Percentiles rank a stretch among this genome's conserved stretches.
Conservation (phyloP, 306 rosid species). For the Neltuma alba region DNA sequence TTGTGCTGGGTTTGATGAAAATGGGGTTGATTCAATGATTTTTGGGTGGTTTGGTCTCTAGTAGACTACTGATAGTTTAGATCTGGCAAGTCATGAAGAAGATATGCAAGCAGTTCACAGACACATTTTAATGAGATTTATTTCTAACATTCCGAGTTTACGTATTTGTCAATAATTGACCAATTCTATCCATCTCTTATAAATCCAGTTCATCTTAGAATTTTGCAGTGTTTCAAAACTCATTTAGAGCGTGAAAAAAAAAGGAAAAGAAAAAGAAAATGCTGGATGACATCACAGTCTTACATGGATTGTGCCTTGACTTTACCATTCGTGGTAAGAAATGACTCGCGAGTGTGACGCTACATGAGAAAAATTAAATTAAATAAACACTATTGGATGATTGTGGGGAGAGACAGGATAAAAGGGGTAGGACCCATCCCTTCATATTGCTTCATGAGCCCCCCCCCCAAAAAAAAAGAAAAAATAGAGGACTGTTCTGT, state of each 20-base stretch:
- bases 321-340: neutral
- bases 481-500: no score
- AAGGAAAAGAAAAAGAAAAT: fast-evolving
- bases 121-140: neutral
- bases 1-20: neutral
- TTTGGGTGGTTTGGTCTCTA: neutral
- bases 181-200: neutral
- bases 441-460: neutral
- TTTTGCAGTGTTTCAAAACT: neutral
- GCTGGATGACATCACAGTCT: neutral
- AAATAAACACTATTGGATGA: neutral
- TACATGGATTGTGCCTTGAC: neutral
- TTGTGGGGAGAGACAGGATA: neutral
- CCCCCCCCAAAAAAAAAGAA: no score
- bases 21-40: neutral
- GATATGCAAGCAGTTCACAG: no score
- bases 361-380: neutral
- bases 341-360: neutral
- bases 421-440: neutral
- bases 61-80: neutral
- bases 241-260: neutral
- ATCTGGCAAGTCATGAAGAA: no score
- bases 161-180: neutral
- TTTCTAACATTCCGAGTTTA: neutral
- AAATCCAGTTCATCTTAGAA: neutral